Evolutionary conservation across 2,329 filamentous ascomycete genomes (phyloP), one percentile per base, ranked within the genome.

Genomic region (Dactylellina sp.): DNA sequence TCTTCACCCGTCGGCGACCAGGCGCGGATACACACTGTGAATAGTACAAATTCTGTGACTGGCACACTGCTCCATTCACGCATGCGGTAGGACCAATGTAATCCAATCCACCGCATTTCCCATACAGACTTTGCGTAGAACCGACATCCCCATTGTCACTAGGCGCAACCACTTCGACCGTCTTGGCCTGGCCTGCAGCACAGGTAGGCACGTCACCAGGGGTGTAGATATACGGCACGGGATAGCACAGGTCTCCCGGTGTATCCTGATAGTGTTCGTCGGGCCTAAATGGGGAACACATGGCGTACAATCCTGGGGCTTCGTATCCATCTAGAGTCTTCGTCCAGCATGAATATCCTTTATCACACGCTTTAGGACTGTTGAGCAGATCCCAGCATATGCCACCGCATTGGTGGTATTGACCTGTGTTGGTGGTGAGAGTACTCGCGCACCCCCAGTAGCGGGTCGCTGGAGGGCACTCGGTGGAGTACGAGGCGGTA

Each of bases 381-480:
- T 46, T 46, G 11, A 70, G 64, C 1, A 70, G 49, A 22, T 70
- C 64, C 64, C 64, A 63, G 50, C 57, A 71, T 9, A 71, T 59
- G 50, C 59, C 66, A 7, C 57, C 59, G 47, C 66, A 71, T 44
- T 71, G 57, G 32, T 47, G 52, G 49, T 62, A 63, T 1, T 20
- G 18, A 24, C 57, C 66, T 7, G 66, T 44, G 16, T 62, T 55
- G 0, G 32, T 14, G 9, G 57, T 63, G 0, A 70, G 46, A n/a
- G 57, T 63, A 32, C 22, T 44, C n/a, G 66, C 49, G 39, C 66
- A 71, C 16, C 57, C 66, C 64, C 64, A 70, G 40, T 71, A 63
- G n/a, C 49, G 49, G 16, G 32, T 71, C 11, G 49, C 66, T 1
- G 66, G 56, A 3, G 59, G 66, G 32, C 57, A 71, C 11, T 22